These are phyloP conservation scores for Lactuca sativa DNA, from an alignment of 129 eudicot species.

Conservation along the genomic window DNA sequence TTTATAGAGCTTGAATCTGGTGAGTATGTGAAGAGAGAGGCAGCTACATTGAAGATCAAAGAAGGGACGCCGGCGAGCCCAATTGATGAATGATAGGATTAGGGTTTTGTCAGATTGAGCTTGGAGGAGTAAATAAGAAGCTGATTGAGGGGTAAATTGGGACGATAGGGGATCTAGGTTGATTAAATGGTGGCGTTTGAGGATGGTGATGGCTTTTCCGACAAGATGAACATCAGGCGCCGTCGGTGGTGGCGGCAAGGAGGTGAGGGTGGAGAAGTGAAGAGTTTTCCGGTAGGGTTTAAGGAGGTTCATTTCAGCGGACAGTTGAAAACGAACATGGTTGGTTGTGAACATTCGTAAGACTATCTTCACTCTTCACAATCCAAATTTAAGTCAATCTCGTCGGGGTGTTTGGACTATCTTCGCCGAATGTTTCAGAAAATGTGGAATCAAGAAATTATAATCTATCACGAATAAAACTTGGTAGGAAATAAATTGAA, in stretches of 20 bases:
- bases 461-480: too few relatives aligned
- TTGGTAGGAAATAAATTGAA: too few relatives aligned
- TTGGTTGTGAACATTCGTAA: slow-evolving; percentile 6
- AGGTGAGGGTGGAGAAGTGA: slow-evolving; percentile 40
- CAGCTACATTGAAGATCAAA: slow-evolving; percentile 62
- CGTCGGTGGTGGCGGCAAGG: slow-evolving; percentile 29
- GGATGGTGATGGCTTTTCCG: slow-evolving; percentile 57
- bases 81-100: slow-evolving; percentile 58
- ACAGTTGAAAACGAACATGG: slow-evolving; percentile 1
- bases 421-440: too few relatives aligned
- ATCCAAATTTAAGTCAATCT: background rate
- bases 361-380: background rate
- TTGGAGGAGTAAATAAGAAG: slow-evolving; percentile 62
- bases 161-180: slow-evolving; percentile 49
- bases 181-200: slow-evolving; percentile 54
- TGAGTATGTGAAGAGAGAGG: slow-evolving; percentile 66
- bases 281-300: slow-evolving; percentile 45
- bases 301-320: slow-evolving; percentile 47
- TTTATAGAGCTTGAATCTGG: slow-evolving; percentile 74
- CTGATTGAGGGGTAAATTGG: slow-evolving; percentile 66
- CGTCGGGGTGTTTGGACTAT: too few relatives aligned
- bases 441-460: too few relatives aligned
- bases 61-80: slow-evolving; percentile 59
- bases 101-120: slow-evolving; percentile 61
- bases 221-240: slow-evolving; percentile 42